Percentiles rank a stretch among this genome's conserved stretches.
Conservation (phyloP, 805 yeast genomes). For the Candida maesae region DNA sequence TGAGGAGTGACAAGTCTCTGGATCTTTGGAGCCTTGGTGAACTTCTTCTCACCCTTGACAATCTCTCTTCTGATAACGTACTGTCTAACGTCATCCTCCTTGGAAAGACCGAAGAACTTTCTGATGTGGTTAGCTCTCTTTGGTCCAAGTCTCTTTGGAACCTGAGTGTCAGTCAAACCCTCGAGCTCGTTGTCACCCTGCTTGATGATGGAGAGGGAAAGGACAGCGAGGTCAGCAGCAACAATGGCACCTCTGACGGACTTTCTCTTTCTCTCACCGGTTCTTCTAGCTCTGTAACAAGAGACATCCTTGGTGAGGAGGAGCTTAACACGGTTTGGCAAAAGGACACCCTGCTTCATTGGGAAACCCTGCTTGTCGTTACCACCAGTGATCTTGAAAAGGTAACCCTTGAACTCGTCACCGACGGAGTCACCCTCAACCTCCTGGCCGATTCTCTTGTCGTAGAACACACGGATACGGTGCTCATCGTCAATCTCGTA, state of each 20-base stretch:
- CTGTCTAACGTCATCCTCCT: constrained; percentile 63
- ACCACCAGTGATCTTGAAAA: constrained; percentile 99
- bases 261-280: constrained; percentile 99
- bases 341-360: constrained; percentile 99
- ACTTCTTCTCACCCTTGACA: constrained; percentile 95
- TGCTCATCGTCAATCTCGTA: constrained; percentile 99
- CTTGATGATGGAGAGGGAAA: constrained; percentile 90
- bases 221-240: constrained; percentile 93
- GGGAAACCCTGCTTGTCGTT: constrained; percentile 99
- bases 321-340: constrained; percentile 98
- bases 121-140: constrained; percentile 99
- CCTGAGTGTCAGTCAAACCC: constrained; percentile 91
- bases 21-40: constrained; percentile 99
- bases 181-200: constrained; percentile 95
- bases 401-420: constrained; percentile 98
- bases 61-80: constrained; percentile 98
- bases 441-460: constrained; percentile 99
- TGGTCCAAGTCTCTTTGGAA: constrained; percentile 99
- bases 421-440: constrained; percentile 98
- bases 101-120: constrained; percentile 97
- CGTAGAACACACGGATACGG: constrained; percentile 97
- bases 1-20: constrained; percentile 99
- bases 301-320: constrained; percentile 91
- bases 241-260: constrained; percentile 99
- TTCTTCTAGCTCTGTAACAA: constrained; percentile 99